These are phyloP conservation scores for Alisma plantagoaquatica DNA, from an alignment of 106 monocot genomes.

Conservation along the genomic window DNA sequence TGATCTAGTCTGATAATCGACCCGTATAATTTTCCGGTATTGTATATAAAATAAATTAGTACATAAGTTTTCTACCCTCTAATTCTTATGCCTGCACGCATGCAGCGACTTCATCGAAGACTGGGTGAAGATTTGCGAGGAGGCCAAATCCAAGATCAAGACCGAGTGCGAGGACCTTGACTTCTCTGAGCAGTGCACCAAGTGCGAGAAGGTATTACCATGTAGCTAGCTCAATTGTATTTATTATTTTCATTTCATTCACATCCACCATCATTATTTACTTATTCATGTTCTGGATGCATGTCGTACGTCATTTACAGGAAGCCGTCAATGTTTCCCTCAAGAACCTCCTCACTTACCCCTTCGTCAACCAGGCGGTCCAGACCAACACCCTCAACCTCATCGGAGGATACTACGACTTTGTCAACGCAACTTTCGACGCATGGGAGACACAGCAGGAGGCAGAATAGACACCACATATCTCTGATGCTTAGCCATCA, in stretches of 20 bases:
- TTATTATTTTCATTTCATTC: too few relatives aligned
- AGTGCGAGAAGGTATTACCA: conserved; percentile 12
- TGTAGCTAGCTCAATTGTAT: too few relatives aligned
- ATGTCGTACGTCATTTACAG: conserved; percentile 1
- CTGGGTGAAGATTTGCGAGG: conserved; percentile 10
- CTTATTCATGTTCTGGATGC: too few relatives aligned
- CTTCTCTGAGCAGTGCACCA: conserved; percentile 6
- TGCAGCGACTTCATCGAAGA: conserved; percentile 15
- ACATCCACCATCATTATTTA: too few relatives aligned
- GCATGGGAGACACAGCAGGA: too few relatives aligned
- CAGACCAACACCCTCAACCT: conserved; percentile 14
- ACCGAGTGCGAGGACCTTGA: neutral
- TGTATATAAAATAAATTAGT: neutral
- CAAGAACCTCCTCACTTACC: conserved; percentile 22
- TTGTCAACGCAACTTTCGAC: conserved; percentile 16
- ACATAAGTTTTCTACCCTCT: too few relatives aligned
- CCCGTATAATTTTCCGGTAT: neutral
- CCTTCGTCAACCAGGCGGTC: conserved; percentile 17
- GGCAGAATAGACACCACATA: too few relatives aligned
- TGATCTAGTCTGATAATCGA: too few relatives aligned
- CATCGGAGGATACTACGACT: conserved; percentile 20
- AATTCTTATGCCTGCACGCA: too few relatives aligned
- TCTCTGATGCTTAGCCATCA: too few relatives aligned
- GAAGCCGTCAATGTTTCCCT: conserved; percentile 26
- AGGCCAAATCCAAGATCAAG: conserved; percentile 6